Evolutionary conservation across 768 basidiomycete genomes (phyloP), one percentile per base, ranked within the genome.

Genomic region (Pleurotus platypus): DNA sequence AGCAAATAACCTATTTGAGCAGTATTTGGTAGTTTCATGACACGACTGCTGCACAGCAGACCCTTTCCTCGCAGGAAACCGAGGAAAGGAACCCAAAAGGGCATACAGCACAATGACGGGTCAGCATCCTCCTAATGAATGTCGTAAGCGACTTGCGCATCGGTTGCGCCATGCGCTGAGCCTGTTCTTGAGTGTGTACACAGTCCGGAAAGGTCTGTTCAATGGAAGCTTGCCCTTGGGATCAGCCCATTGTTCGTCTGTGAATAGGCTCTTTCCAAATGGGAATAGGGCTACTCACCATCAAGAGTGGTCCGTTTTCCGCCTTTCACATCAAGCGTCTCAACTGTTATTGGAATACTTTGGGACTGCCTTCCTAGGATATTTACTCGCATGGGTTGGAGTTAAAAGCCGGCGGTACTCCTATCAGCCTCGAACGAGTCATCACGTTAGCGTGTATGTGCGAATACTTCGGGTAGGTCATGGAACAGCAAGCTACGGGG

Each of bases 11-110:
- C 39, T 40, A 12, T 18, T 54, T 22, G 7, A 24, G 51, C 39
- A 40, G 9, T 54, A 42, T 42, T 22, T 38, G 18, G 42, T n/a
- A 45, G n/a, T 11, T 16, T 45, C 15, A 7, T 18, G 49, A 20
- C 49, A 50, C 49, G 51, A 54, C 27, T 54, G 37, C 39, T 39
- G 51, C 51, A 54, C 51, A 54, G 51, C 37, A 54, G 51, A 50
- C 49, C 49, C 49, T 50, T 12, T 16, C 49, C 24, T 35, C 24
- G 15, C n/a, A 54, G 51, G 38, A 54, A 54, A 54, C 51, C 51
- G 51, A 54, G 51, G 51, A 40, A 15, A 54, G 51, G 39, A 54
- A 40, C 11, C 51, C 51, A 54, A 54, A 54, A 54, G 51, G 51
- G 27, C 22, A 54, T 54, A 54, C 20, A 42, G 51, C 12, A 54